Percentiles rank a stretch among this genome's conserved stretches.
These are phyloP conservation scores for Arabis alpina DNA, from an alignment of 345 rosid species.

Conservation along the genomic window DNA sequence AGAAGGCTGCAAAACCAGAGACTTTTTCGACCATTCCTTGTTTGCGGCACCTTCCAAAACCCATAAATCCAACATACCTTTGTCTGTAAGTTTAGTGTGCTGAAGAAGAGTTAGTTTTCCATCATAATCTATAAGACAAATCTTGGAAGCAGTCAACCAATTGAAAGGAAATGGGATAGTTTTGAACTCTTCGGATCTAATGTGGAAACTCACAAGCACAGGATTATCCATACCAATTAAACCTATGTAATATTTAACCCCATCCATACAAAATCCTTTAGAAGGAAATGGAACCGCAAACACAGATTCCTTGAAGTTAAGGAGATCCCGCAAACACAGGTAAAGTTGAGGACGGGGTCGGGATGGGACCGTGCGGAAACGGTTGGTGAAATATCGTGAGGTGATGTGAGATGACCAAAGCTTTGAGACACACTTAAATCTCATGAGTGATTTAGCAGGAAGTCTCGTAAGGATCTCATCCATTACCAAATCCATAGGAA, in stretches of 20 bases:
- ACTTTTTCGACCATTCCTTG: too few species aligned
- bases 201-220: neutral
- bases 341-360: neutral
- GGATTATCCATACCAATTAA: neutral
- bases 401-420: neutral
- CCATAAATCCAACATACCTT: neutral
- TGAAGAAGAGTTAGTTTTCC: slow-evolving; percentile 4
- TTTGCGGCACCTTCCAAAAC: too few species aligned
- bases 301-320: neutral
- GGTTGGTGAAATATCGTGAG: neutral
- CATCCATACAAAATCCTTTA: neutral
- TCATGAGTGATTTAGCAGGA: neutral
- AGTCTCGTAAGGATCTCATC: neutral
- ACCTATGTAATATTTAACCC: neutral
- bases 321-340: neutral
- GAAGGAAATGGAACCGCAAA: neutral
- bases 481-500: neutral
- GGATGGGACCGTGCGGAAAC: neutral
- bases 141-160: too few species aligned
- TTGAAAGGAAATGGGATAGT: too few species aligned
- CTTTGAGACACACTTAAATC: slow-evolving; percentile 11
- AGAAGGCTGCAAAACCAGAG: too few species aligned
- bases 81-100: neutral
- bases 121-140: neutral
- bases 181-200: neutral